Evolutionary conservation across 2,329 filamentous ascomycete genomes (phyloP), one percentile per base, ranked within the genome.

Genomic region (Cryphonectria parasitica): DNA sequence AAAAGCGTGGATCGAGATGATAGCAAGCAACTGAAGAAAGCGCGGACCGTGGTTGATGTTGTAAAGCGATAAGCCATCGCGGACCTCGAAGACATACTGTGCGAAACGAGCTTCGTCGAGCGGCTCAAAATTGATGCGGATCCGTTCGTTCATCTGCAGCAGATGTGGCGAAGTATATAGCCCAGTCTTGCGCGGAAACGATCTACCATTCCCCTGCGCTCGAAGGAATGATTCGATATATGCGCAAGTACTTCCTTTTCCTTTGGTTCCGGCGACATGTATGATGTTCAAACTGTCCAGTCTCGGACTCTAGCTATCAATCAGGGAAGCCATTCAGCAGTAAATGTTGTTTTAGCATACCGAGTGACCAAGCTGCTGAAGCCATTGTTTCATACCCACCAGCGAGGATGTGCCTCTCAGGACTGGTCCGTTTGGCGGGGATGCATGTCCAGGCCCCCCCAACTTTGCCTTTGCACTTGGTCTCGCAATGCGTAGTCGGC

Each of bases 241-340:
- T 3, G 83, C 84, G 71, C 83, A 86, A 0, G 84, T 86, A 69
- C 81, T 84, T 4, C 86, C 86, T 79, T 88, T 88, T 0, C 86
- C 86, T 76, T 88, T 88, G 0, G 85, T 88, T 0, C 86, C 86
- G 28, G 84, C 80, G 52, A 88, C 79, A 75, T 87, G 85, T 56
- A 88, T 77, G 25, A 87, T 78, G 62, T 85, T 86, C 11, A 87
- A 74, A 19, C 69, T 71, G 56, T 81, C 73, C 41, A 85, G 45
- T 54, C 79, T 76, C n/a, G 19, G 43, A 15, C 69, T 34, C 72
- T 75, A 39, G 6, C 7, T 39, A 13, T 36, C 25, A 13, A 2
- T 54, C 52, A 54, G 52, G 15, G 25, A 65, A 62, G n/a, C n/a
- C n/a, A 34, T 34, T 49, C 31, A 54, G 63, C 22, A 36, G 28